Evolutionary conservation across 2,329 filamentous ascomycete genomes (phyloP).

Genomic region (Sporothrix humicola): DNA sequence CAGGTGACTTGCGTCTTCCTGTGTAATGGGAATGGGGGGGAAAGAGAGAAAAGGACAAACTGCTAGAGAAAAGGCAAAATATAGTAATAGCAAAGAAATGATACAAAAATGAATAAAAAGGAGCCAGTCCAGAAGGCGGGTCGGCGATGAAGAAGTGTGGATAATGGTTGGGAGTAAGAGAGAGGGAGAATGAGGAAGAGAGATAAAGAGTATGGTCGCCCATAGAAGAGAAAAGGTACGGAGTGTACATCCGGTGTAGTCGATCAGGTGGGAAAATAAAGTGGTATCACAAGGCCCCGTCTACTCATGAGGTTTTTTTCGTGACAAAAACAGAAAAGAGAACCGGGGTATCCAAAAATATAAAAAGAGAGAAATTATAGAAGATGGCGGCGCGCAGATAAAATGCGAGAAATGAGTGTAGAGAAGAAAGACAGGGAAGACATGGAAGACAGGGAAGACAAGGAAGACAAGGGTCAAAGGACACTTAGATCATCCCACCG

Average conservation of each 20-base stretch:
- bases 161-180: not conserved
- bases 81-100: not conserved
- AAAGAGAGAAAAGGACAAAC: constrained; percentile 9
- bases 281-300: constrained; percentile 43
- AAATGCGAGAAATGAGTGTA: constrained; percentile 11
- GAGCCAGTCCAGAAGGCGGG: constrained; percentile 23
- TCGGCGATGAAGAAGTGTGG: not conserved
- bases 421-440: not conserved
- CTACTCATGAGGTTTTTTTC: constrained; percentile 13
- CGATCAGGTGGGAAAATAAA: constrained; percentile 28
- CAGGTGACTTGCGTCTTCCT: constrained; percentile 3
- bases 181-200: constrained; percentile 14
- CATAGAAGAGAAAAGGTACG: not conserved
- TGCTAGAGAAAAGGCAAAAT: not conserved
- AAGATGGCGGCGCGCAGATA: constrained; percentile 12
- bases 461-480: not conserved
- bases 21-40: not conserved
- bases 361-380: constrained; percentile 18
- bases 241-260: constrained; percentile 14
- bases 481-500: constrained; percentile 45
- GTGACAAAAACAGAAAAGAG: constrained; percentile 25
- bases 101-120: constrained; percentile 34
- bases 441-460: not conserved
- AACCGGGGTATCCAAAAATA: constrained; percentile 23
- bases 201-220: not conserved